phyloP scores from a whole-genome alignment of 2,329 filamentous ascomycete genomes.

The Calonectria henricotiae region DNA sequence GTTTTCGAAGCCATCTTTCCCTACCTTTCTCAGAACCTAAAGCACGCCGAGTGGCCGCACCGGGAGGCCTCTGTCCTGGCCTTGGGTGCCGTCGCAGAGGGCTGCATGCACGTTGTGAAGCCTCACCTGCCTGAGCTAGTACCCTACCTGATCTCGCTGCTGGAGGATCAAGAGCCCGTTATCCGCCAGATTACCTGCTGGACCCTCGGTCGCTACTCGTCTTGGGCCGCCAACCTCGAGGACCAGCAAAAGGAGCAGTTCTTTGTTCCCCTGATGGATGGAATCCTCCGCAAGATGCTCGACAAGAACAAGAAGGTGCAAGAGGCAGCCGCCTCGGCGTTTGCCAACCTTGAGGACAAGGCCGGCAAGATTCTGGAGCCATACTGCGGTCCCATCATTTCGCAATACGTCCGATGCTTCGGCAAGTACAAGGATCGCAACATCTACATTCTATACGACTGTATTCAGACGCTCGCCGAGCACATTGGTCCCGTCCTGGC shows the following conservation, averaged over 20 bases:
- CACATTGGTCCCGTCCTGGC: constrained; percentile 88
- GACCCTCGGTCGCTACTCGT: constrained; percentile 94
- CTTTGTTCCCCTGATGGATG: constrained; percentile 98
- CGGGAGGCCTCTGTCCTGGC: constrained; percentile 95
- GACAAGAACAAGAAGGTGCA: constrained; percentile 99
- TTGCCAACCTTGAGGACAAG: constrained; percentile 96
- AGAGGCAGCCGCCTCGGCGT: constrained; percentile 94
- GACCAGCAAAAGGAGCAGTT: constrained; percentile 81
- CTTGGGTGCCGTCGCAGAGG: constrained; percentile 94
- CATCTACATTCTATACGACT: constrained; percentile 99
- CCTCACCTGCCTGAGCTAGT: constrained; percentile 93
- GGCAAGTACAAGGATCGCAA: constrained; percentile 97
- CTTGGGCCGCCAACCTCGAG: constrained; percentile 87
- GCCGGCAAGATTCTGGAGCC: constrained; percentile 85
- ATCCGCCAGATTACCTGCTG: constrained; percentile 98
- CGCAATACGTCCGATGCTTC: constrained; percentile 94
- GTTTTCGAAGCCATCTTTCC: constrained; percentile 95
- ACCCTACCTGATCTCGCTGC: constrained; percentile 88
- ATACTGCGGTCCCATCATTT: constrained; percentile 91
- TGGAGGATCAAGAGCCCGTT: constrained; percentile 89
- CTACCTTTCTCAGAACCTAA: constrained; percentile 91
- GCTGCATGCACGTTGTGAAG: constrained; percentile 90
- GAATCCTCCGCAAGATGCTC: constrained; percentile 93
- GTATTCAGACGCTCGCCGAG: constrained; percentile 96
- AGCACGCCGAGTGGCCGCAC: constrained; percentile 90